Percentiles rank a stretch among this genome's conserved stretches.
Conservation (phyloP, 2,329 filamentous ascomycete species). For the Claviceps sorghi region DNA sequence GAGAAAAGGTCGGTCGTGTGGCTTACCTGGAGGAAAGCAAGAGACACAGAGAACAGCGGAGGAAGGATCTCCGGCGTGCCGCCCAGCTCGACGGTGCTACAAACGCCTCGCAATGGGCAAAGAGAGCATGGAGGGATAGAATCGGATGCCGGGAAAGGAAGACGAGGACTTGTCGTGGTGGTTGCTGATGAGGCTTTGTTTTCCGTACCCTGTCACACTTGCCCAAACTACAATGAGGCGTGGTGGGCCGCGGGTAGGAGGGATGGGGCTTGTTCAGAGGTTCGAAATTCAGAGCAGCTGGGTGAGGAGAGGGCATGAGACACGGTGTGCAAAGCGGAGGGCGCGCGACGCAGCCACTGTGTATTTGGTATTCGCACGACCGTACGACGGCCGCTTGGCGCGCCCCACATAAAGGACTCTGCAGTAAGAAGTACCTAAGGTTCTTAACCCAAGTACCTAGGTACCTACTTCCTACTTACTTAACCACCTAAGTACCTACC, state of each 20-base stretch:
- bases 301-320: neutral
- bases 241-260: constrained; percentile 10
- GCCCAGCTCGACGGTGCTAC: constrained; percentile 23
- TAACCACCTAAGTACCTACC: no score
- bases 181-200: constrained; percentile 27
- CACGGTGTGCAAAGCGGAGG: neutral
- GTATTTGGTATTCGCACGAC: no score
- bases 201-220: constrained; percentile 23
- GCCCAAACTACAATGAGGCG: constrained; percentile 15
- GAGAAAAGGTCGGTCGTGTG: constrained; percentile 9
- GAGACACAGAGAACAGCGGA: constrained; percentile 13
- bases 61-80: constrained; percentile 15
- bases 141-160: constrained; percentile 11
- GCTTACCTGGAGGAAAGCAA: constrained; percentile 17
- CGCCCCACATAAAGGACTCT: no score
- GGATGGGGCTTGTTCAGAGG: constrained; percentile 1
- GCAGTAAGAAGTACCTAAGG: no score
- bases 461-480: no score
- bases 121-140: constrained; percentile 18
- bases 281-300: neutral
- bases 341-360: neutral
- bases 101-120: constrained; percentile 26
- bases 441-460: no score
- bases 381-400: neutral
- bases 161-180: constrained; percentile 15